These are phyloP conservation scores for Diaporthe vaccinii DNA, from an alignment of 2,329 filamentous ascomycete genomes.

Conservation along the genomic window DNA sequence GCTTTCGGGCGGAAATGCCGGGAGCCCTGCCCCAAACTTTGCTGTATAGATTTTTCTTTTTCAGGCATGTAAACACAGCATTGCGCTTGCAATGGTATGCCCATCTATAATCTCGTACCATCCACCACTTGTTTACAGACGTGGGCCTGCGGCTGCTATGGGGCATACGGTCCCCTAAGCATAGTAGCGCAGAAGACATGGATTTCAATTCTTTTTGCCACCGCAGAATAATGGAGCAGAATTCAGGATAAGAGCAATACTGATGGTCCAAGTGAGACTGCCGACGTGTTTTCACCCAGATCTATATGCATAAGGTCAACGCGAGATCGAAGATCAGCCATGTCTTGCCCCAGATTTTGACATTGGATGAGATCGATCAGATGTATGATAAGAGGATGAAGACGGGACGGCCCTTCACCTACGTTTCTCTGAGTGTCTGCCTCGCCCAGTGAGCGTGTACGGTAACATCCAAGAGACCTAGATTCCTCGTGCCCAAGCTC, in stretches of 20 bases:
- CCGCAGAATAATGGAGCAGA: not conserved
- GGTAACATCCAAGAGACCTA: too few relatives aligned
- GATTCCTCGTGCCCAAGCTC: too few relatives aligned
- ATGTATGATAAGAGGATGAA: not conserved
- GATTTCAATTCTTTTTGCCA: constrained; percentile 19
- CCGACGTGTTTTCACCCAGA: too few relatives aligned
- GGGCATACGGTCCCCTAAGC: not conserved
- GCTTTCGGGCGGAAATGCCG: not conserved
- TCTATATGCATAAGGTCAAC: not conserved
- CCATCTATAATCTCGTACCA: constrained; percentile 7
- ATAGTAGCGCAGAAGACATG: not conserved
- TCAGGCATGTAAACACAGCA: constrained; percentile 24
- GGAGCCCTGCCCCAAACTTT: constrained; percentile 13
- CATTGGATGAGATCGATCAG: not conserved
- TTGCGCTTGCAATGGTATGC: constrained; percentile 20
- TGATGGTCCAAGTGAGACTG: not conserved
- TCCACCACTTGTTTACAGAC: constrained; percentile 4
- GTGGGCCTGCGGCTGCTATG: not conserved
- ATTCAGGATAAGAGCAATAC: not conserved
- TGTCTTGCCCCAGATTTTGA: not conserved
- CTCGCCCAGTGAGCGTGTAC: not conserved
- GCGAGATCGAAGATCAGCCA: not conserved
- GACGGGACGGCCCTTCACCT: too few relatives aligned
- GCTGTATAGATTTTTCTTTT: constrained; percentile 12
- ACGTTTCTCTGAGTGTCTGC: not conserved